Evolutionary conservation across 73 alveolate species (phyloP).

Genomic region (Effrenium voratum): DNA sequence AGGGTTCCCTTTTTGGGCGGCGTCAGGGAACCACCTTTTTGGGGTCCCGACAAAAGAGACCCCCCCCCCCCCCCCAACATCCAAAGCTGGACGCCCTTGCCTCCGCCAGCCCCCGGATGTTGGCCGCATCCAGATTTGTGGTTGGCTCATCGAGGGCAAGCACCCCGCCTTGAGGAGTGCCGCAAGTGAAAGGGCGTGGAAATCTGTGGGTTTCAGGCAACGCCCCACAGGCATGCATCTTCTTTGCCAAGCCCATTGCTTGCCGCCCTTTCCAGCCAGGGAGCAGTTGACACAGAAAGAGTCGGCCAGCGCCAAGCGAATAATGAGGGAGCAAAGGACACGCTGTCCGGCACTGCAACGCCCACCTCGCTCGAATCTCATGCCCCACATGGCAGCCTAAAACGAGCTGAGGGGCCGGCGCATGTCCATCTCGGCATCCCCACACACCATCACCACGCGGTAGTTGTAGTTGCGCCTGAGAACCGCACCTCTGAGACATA

Average conservation of each 20-base stretch:
- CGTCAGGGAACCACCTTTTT: too few relatives aligned
- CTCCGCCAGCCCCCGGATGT: conserved; percentile 99
- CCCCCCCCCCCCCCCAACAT: too few relatives aligned
- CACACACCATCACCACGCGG: conserved; percentile 96
- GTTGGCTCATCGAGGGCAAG: conserved; percentile 99
- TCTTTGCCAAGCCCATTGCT: not conserved
- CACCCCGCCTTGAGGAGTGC: conserved; percentile 96
- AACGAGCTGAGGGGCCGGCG: conserved; percentile 94
- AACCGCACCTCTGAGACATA: not conserved
- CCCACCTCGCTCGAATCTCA: conserved; percentile 5
- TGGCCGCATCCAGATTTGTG: conserved; percentile 99
- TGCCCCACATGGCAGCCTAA: not conserved
- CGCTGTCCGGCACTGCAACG: conserved; percentile 99
- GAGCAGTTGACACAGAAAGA: conserved; percentile 98
- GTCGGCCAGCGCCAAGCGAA: conserved; percentile 99
- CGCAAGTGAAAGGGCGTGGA: not conserved
- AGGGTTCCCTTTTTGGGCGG: too few relatives aligned
- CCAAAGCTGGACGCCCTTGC: conserved; percentile 83
- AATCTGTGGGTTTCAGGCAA: not conserved
- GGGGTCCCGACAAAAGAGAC: too few relatives aligned
- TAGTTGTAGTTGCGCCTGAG: conserved; percentile 95
- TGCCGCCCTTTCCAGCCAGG: not conserved
- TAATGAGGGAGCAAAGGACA: conserved; percentile 99
- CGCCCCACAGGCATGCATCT: not conserved
- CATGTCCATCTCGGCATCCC: conserved; percentile 98